These are phyloP conservation scores for Picocystis salinarum DNA, from an alignment of 139 green algal species.

Conservation along the genomic window DNA sequence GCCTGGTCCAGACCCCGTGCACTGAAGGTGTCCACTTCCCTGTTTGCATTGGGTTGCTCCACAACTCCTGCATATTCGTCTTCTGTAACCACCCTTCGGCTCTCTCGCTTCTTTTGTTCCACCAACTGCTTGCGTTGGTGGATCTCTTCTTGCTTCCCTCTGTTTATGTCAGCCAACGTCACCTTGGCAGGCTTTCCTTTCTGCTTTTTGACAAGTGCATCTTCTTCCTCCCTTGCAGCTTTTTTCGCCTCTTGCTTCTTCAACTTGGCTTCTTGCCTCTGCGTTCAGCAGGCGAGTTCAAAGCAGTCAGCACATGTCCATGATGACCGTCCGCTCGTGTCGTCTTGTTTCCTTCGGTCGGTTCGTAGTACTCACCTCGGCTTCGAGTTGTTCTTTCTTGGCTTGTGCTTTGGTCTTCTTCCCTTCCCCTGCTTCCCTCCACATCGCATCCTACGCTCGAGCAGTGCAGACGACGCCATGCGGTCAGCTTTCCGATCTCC, in stretches of 20 bases:
- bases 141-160: conserved; percentile 9
- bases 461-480: too few species aligned
- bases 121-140: background rate
- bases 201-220: conserved; percentile 9
- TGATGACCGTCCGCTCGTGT: too few species aligned
- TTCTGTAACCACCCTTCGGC: conserved; percentile 5
- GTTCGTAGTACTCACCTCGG: too few species aligned
- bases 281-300: too few species aligned
- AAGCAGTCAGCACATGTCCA: too few species aligned
- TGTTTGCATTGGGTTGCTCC: conserved; percentile 32
- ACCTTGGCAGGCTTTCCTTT: background rate
- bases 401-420: conserved; percentile 20
- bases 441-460: conserved; percentile 14
- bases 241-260: conserved; percentile 39
- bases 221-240: conserved; percentile 6
- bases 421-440: conserved; percentile 18
- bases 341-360: too few species aligned
- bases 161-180: too few species aligned
- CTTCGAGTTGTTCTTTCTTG: conserved; percentile 42
- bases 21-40: conserved; percentile 17
- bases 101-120: background rate
- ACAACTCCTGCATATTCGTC: conserved; percentile 16
- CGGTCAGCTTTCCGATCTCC: too few species aligned
- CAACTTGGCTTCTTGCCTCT: conserved; percentile 20
- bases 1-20: conserved; percentile 27